Percentiles rank a stretch among this genome's conserved stretches.
phyloP scores from a whole-genome alignment of 768 basidiomycete genomes.

The Rossbeevera mucosa region DNA sequence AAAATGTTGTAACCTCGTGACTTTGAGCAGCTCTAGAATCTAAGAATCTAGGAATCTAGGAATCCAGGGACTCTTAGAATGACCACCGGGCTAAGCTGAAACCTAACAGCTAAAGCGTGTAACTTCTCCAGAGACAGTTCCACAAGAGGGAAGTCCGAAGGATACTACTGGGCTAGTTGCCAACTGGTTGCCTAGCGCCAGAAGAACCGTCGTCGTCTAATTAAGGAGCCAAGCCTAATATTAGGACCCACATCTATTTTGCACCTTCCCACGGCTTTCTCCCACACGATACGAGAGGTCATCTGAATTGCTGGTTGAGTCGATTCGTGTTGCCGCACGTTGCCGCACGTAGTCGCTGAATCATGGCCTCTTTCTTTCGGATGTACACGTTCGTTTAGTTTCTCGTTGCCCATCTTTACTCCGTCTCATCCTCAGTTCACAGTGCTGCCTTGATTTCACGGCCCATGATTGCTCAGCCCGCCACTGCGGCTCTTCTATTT shows the following conservation, averaged over 20 bases:
- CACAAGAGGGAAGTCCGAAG: background rate
- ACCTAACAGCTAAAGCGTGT: background rate
- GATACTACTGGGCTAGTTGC: background rate
- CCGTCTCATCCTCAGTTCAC: slow-evolving; percentile 8
- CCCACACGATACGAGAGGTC: background rate
- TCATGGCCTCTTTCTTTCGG: slow-evolving; percentile 41
- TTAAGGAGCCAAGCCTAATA: no score
- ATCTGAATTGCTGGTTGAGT: no score
- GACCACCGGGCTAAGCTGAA: background rate
- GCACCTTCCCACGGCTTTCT: background rate
- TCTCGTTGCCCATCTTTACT: background rate
- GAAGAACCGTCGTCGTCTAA: no score
- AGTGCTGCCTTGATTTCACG: slow-evolving; percentile 58
- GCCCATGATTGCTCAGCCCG: slow-evolving; percentile 60
- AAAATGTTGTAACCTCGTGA: background rate
- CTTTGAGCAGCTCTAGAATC: background rate
- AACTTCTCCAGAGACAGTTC: background rate
- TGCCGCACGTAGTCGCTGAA: slow-evolving; percentile 8
- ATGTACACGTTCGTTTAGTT: slow-evolving; percentile 38
- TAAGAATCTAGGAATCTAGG: background rate
- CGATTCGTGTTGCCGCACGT: background rate
- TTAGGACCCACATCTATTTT: background rate
- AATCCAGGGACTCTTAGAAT: background rate
- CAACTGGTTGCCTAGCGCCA: no score
- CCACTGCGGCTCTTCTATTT: slow-evolving; percentile 63